Percentiles rank a stretch among this genome's conserved stretches.
Conservation (phyloP, 176 grass and related monocot genomes). For the Carex pumila region DNA sequence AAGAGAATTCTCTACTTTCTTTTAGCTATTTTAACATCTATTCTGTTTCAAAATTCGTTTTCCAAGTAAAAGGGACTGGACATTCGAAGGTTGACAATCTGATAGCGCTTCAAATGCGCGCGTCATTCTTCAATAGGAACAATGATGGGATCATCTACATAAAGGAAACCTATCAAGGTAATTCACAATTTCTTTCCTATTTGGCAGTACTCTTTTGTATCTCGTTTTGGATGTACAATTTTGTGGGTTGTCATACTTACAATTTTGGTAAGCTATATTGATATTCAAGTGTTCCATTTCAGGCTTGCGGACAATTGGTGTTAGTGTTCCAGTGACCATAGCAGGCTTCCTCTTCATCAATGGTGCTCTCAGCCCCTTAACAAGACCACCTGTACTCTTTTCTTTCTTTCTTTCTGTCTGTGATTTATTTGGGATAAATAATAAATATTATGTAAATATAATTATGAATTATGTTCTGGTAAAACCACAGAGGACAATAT, state of each 20-base stretch:
- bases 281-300: not conserved
- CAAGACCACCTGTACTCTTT: slow-evolving; percentile 30
- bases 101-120: slow-evolving; percentile 56
- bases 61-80: not conserved
- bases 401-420: slow-evolving; percentile 27
- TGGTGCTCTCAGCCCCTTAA: slow-evolving; percentile 24
- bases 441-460: not conserved
- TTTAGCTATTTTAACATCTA: not conserved
- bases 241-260: not conserved
- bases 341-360: slow-evolving; percentile 43
- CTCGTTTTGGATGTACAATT: not conserved
- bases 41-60: not conserved
- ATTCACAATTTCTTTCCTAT: not conserved
- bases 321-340: not conserved
- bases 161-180: slow-evolving; percentile 44
- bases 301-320: slow-evolving; percentile 43
- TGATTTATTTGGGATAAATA: not conserved
- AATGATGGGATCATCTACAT: slow-evolving; percentile 47
- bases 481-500: slow-evolving; percentile 32
- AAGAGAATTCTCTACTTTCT: not conserved
- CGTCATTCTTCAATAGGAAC: slow-evolving; percentile 44
- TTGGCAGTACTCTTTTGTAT: not conserved
- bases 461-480: not conserved
- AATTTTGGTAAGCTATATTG: not conserved
- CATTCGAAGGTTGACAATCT: not conserved